phyloP scores from a whole-genome alignment of 2,329 filamentous ascomycete genomes.

The Simplicillium sp. region DNA sequence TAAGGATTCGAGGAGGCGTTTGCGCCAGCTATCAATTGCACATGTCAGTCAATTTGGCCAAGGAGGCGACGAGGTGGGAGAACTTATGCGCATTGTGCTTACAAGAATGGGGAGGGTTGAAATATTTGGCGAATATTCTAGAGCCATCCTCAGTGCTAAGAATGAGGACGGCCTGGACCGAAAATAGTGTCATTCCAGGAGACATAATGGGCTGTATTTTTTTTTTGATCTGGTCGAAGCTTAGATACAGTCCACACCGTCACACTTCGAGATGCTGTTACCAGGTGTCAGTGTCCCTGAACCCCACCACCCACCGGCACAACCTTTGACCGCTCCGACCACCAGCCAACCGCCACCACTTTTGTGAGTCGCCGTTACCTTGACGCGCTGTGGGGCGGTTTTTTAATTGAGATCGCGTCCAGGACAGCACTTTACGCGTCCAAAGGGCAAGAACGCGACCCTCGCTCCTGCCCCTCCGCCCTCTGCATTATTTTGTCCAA shows the following conservation, averaged over 20 bases:
- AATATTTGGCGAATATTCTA: slow-evolving; percentile 92
- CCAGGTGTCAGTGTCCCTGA: slow-evolving; percentile 8
- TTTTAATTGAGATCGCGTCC: slow-evolving; percentile 11
- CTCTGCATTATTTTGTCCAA: slow-evolving; percentile 9
- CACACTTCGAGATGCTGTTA: background rate
- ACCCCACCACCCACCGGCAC: slow-evolving; percentile 10
- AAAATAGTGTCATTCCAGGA: slow-evolving; percentile 66
- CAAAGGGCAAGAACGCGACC: slow-evolving; percentile 13
- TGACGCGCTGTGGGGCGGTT: slow-evolving; percentile 14
- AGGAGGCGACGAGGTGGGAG: slow-evolving; percentile 8
- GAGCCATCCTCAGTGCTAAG: slow-evolving; percentile 81
- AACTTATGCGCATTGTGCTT: slow-evolving; percentile 18
- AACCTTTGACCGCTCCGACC: slow-evolving; percentile 19
- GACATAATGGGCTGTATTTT: slow-evolving; percentile 42
- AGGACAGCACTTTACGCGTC: slow-evolving; percentile 33
- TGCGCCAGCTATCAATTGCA: slow-evolving; percentile 18
- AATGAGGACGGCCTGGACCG: slow-evolving; percentile 68
- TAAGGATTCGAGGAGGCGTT: slow-evolving; percentile 64
- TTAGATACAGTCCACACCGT: background rate
- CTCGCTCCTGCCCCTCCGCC: slow-evolving; percentile 12
- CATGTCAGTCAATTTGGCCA: slow-evolving; percentile 2
- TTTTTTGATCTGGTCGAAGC: background rate
- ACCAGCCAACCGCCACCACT: no score
- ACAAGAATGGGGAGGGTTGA: slow-evolving; percentile 49
- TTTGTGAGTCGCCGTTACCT: slow-evolving; percentile 7